These are phyloP conservation scores for Leucosporidium creatinivorum DNA, from an alignment of 768 basidiomycete genomes.

Conservation along the genomic window DNA sequence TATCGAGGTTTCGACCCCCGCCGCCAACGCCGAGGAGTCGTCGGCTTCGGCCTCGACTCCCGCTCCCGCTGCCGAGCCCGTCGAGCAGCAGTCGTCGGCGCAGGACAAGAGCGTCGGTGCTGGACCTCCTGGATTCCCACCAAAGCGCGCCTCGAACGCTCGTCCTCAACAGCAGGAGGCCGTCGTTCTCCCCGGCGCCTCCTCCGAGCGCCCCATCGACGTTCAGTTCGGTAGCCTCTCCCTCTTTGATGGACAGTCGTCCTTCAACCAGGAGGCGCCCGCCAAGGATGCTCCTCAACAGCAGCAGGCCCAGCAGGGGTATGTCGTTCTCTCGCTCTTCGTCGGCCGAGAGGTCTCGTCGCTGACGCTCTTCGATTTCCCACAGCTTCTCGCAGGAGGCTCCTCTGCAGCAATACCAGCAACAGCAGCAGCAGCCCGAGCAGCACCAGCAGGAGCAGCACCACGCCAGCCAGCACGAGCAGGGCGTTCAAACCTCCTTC, in stretches of 20 bases:
- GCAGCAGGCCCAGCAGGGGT: constrained; percentile 6
- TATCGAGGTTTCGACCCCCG: constrained; percentile 26
- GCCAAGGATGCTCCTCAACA: constrained; percentile 6
- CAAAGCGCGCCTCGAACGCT: constrained; percentile 26
- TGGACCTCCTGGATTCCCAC: constrained; percentile 28
- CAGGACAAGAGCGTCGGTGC: constrained; percentile 29
- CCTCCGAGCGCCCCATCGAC: constrained; percentile 7
- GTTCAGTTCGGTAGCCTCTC: constrained; percentile 35
- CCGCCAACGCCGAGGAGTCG: not conserved
- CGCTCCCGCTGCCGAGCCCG: not conserved
- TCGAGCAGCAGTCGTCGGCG: not conserved
- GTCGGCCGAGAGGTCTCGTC: too few relatives aligned
- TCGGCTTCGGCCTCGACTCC: not conserved
- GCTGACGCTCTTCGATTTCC: not conserved
- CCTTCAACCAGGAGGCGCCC: constrained; percentile 15
- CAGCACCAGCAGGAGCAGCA: constrained; percentile 11
- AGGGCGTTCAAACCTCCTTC: constrained; percentile 19
- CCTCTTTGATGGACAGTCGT: constrained; percentile 26
- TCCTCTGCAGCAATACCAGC: constrained; percentile 9
- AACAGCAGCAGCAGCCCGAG: constrained; percentile 11
- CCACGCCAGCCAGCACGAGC: constrained; percentile 2
- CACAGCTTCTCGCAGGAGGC: constrained; percentile 10
- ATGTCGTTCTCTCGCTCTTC: not conserved
- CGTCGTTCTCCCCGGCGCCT: constrained; percentile 27
- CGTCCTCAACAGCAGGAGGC: constrained; percentile 35